Evolutionary conservation across 2,329 filamentous ascomycete species (phyloP).

Genomic region (Penicillium oxalicum): DNA sequence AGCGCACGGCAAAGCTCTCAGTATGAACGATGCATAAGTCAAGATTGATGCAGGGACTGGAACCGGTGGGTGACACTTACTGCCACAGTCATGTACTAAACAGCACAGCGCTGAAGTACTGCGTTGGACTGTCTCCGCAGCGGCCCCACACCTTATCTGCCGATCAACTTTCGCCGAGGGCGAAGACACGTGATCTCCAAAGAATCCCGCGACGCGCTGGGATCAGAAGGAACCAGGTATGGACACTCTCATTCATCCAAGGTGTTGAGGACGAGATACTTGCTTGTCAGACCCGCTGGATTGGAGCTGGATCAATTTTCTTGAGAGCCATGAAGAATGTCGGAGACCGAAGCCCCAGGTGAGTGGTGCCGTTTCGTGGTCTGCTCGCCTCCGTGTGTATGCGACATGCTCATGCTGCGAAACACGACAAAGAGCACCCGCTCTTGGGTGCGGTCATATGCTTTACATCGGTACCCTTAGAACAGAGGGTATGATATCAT

Average conservation of each 20-base stretch:
- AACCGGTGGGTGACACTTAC: too few relatives aligned
- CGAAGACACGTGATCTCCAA: neutral
- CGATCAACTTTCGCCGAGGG: neutral
- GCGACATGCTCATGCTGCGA: slow-evolving; percentile 14
- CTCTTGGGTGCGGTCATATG: slow-evolving; percentile 71
- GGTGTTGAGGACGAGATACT: too few relatives aligned
- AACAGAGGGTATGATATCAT: slow-evolving; percentile 59
- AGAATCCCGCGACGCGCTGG: neutral
- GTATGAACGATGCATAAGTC: too few relatives aligned
- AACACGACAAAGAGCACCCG: slow-evolving; percentile 55
- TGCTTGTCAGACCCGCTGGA: too few relatives aligned
- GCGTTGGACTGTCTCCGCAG: neutral
- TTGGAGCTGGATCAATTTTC: too few relatives aligned
- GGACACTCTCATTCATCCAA: too few relatives aligned
- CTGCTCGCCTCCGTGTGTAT: neutral
- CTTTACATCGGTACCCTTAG: slow-evolving; percentile 77
- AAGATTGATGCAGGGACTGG: too few relatives aligned
- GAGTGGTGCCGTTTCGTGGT: slow-evolving; percentile 12
- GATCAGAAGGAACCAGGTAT: neutral
- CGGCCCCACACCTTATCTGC: too few relatives aligned
- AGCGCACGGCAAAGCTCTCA: too few relatives aligned
- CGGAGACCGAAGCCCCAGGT: slow-evolving; percentile 32
- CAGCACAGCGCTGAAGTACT: too few relatives aligned
- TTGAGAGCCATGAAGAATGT: slow-evolving; percentile 37
- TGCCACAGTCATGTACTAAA: too few relatives aligned